Evolutionary conservation across 352 stramenopile species (phyloP).

Genomic region (Pythium folliculosum): DNA sequence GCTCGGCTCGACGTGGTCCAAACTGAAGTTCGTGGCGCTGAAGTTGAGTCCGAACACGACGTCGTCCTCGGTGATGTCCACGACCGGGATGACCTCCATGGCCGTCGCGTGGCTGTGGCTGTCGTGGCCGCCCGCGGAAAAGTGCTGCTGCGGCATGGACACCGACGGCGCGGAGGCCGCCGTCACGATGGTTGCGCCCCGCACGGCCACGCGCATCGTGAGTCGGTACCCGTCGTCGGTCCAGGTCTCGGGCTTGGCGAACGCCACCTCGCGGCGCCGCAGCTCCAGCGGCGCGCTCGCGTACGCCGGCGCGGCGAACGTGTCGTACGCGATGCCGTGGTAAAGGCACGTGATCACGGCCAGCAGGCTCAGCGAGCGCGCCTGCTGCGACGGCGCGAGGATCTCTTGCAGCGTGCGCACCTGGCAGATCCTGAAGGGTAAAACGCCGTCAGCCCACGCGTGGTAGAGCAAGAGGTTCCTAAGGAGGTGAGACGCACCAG

Average conservation of each 20-base stretch:
- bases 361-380: constrained; percentile 11
- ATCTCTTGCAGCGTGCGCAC: constrained; percentile 23
- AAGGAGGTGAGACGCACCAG: constrained; percentile 3
- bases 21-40: background rate
- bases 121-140: background rate
- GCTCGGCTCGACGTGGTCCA: background rate
- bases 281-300: constrained; percentile 8
- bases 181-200: constrained; percentile 1
- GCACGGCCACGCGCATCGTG: constrained; percentile 18
- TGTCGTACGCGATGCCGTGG: constrained; percentile 16
- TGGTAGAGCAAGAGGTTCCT: no score
- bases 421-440: constrained; percentile 2
- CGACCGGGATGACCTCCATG: background rate
- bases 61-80: constrained; percentile 15
- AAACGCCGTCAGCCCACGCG: no score
- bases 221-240: constrained; percentile 18
- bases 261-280: constrained; percentile 20
- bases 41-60: constrained; percentile 24
- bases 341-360: constrained; percentile 20
- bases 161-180: background rate
- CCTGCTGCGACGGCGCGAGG: constrained; percentile 21
- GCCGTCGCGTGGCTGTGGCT: no score
- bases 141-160: background rate
- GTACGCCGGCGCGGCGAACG: constrained; percentile 7
- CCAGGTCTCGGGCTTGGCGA: constrained; percentile 19